These are phyloP conservation scores for Neonectria ditissima DNA, from an alignment of 2,329 filamentous ascomycete species.

Conservation along the genomic window DNA sequence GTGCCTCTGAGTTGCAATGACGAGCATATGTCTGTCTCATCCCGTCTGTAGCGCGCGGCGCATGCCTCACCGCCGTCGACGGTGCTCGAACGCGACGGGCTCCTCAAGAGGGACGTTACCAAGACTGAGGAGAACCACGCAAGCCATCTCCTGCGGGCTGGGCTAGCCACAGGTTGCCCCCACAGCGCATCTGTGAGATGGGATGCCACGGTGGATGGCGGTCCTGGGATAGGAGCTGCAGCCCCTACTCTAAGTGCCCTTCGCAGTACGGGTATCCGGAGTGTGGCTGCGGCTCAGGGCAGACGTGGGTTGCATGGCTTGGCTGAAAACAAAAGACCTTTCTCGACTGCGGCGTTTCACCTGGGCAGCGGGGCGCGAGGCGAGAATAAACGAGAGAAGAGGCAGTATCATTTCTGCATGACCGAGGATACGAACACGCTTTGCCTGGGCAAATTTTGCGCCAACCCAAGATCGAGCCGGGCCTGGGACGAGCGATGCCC, in stretches of 20 bases:
- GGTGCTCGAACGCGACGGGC: constrained; percentile 8
- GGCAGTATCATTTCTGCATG: constrained; percentile 11
- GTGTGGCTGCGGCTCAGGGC: constrained; percentile 11
- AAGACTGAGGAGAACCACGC: constrained; percentile 23
- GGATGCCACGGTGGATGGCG: constrained; percentile 24
- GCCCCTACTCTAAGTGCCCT: constrained; percentile 12
- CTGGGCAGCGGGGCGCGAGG: constrained; percentile 23
- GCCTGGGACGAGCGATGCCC: constrained; percentile 1
- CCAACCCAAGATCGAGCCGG: neutral
- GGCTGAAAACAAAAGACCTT: constrained; percentile 22
- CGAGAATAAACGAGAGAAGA: constrained; percentile 9
- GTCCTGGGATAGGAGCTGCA: constrained; percentile 11
- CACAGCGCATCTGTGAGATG: constrained; percentile 42
- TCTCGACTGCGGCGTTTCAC: constrained; percentile 37
- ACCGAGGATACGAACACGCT: constrained; percentile 1
- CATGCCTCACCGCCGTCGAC: constrained; percentile 20
- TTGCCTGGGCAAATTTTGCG: neutral
- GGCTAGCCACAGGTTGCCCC: constrained; percentile 29
- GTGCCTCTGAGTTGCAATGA: constrained; percentile 15
- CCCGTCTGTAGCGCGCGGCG: constrained; percentile 13
- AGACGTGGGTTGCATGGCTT: constrained; percentile 34
- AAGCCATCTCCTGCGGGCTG: constrained; percentile 36
- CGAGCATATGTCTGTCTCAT: constrained; percentile 22
- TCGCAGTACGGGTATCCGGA: constrained; percentile 5
- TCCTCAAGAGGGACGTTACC: constrained; percentile 21